Evolutionary conservation across 2,329 filamentous ascomycete genomes (phyloP), one percentile per base, ranked within the genome.

Genomic region (Trichoderma lentiforme): DNA sequence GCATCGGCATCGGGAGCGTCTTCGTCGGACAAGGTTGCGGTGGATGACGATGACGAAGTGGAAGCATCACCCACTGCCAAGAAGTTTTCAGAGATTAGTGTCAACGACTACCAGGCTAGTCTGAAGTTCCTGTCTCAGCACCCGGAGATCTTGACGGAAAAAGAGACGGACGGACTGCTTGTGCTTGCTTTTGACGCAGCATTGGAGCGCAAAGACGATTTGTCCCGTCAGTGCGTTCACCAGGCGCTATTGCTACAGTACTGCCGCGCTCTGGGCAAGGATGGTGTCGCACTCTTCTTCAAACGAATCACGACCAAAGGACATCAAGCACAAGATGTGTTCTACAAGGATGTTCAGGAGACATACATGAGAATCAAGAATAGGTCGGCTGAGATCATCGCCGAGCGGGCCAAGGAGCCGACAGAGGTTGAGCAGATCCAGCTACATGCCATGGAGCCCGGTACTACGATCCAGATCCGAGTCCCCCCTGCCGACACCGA

Each of bases 201-300:
- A 74, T 88, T 97, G 72, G 91, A 93, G 74, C 89, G 89, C 71
- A 89, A 93, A 75, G 89, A 92, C 70, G 91, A 93, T n/a, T 89
- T 92, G 75, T 90, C 93, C 4, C 89, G 91, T 62, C 93, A 95
- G 80, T 98, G 91, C 82, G 94, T 99, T 26, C 96, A 99, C 82
- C 95, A 98, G 80, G 95, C 92, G 3, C 86, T 98, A 18, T 86
- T 99, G 14, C 84, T 99, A 53, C 96, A 99, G 81, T 99, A 99
- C 84, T 99, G 96, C 83, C 90, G 95, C 11, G 92, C 94, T 56
- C 87, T 99, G 7, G 95, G 95, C 73, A 90, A 89, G 75, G 94
- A 98, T 77, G 95, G 95, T 26, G 94, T 98, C 9, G 88, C 90
- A 6, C 84, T 98, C 34, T 99, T 99, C 86, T 99, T 99, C 88